Evolutionary conservation across 768 basidiomycete genomes (phyloP).

Genomic region (Russula sp.): DNA sequence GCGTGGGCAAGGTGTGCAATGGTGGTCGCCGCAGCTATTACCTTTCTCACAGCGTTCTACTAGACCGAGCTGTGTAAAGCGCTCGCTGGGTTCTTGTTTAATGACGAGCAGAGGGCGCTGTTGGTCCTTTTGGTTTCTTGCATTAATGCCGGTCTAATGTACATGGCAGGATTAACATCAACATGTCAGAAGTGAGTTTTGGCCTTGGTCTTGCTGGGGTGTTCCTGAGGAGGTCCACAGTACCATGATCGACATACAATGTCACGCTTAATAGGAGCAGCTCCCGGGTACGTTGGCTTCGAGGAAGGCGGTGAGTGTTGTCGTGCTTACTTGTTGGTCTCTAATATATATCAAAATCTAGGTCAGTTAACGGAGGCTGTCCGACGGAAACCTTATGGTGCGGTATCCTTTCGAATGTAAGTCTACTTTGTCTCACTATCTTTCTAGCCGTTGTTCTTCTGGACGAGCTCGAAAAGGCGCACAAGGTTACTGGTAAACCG

Average conservation of each 20-base stretch:
- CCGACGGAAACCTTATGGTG: conserved; percentile 53
- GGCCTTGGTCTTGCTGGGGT: not conserved
- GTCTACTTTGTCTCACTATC: not conserved
- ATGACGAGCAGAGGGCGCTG: conserved; percentile 83
- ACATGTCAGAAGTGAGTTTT: conserved; percentile 72
- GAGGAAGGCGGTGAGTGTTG: conserved; percentile 54
- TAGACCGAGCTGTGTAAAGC: conserved; percentile 89
- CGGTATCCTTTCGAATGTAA: conserved; percentile 4
- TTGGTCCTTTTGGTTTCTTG: conserved; percentile 32
- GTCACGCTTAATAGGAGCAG: conserved; percentile 84
- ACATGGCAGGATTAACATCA: conserved; percentile 70
- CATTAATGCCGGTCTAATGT: conserved; percentile 1
- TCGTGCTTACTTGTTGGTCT: not conserved
- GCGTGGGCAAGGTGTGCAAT: conserved; percentile 65
- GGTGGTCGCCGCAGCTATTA: not conserved
- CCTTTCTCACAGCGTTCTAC: not conserved
- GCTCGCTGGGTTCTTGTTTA: conserved; percentile 82
- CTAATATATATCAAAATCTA: conserved; percentile 19
- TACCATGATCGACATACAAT: conserved; percentile 91
- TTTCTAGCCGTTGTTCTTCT: conserved; percentile 52
- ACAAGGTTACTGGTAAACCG: conserved; percentile 48
- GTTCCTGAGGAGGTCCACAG: conserved; percentile 33
- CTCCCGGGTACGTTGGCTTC: conserved; percentile 84
- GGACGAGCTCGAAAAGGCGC: conserved; percentile 73
- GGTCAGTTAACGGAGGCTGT: conserved; percentile 64